These are phyloP conservation scores for Trichosporon sp. DNA, from an alignment of 1,284 basidiomycete genomes.

Conservation along the genomic window DNA sequence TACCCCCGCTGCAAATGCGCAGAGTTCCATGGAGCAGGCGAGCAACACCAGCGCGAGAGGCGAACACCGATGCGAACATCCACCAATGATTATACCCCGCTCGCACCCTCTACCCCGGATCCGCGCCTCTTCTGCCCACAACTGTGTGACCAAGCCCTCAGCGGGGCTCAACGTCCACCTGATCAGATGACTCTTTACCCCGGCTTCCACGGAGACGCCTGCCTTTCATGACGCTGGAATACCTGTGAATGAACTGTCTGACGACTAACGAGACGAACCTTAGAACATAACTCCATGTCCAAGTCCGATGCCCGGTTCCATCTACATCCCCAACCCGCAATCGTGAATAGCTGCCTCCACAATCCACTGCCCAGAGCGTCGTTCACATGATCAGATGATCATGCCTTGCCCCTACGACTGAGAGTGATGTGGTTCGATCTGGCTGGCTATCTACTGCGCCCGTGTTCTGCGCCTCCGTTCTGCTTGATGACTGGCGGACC, in stretches of 20 bases:
- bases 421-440: not conserved
- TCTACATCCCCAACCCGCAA: not conserved
- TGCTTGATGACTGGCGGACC: not conserved
- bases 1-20: not conserved
- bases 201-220: too few relatives aligned
- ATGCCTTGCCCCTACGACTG: not conserved
- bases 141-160: not conserved
- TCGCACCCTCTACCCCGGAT: not conserved
- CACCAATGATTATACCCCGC: not conserved
- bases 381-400: not conserved
- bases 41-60: not conserved
- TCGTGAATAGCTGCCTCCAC: not conserved
- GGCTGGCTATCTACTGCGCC: not conserved
- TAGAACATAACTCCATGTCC: not conserved
- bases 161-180: not conserved
- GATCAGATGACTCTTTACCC: not conserved
- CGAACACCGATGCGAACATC: not conserved
- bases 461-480: not conserved
- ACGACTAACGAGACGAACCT: not conserved
- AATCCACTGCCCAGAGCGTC: not conserved
- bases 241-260: too few relatives aligned
- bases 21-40: not conserved
- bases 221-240: not conserved
- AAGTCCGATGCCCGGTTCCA: slow-evolving; percentile 15
- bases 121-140: not conserved